Conservation (phyloP, 2,329 filamentous ascomycete species). For the Juglanconis sp. region DNA sequence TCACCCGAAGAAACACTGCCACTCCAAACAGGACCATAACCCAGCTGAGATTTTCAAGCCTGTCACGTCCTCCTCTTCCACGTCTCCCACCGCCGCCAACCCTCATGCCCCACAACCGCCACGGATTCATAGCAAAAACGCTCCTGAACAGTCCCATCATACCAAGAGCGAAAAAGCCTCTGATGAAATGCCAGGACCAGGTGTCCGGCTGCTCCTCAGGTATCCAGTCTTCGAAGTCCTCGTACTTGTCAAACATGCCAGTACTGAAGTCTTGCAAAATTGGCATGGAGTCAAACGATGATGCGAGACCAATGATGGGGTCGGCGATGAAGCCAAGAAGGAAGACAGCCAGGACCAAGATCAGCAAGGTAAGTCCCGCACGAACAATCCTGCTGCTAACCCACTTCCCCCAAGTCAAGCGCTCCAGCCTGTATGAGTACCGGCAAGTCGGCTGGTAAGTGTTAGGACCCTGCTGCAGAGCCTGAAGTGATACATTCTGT, state of each 20-base stretch:
- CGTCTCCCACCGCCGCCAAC: constrained; percentile 52
- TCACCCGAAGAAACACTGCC: constrained; percentile 71
- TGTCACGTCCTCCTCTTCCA: constrained; percentile 67
- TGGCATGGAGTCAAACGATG: constrained; percentile 64
- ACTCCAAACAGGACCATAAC: constrained; percentile 77
- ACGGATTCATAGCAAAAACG: constrained; percentile 69
- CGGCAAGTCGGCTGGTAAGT: constrained; percentile 64
- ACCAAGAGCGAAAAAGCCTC: constrained; percentile 87
- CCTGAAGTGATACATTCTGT: no score
- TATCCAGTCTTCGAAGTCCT: constrained; percentile 35
- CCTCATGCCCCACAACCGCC: constrained; percentile 73
- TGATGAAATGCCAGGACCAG: constrained; percentile 82
- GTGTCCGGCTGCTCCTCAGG: constrained; percentile 50
- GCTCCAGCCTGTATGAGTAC: constrained; percentile 76
- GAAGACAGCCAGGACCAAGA: constrained; percentile 73
- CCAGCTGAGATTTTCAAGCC: constrained; percentile 76
- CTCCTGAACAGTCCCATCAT: constrained; percentile 82
- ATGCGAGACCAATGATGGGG: constrained; percentile 83
- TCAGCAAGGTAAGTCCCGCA: constrained; percentile 64
- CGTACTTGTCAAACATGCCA: constrained; percentile 36
- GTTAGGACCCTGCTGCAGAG: no score
- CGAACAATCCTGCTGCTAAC: constrained; percentile 66
- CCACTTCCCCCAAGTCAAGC: constrained; percentile 71
- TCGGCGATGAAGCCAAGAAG: constrained; percentile 87
- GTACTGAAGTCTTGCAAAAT: constrained; percentile 54